These are phyloP conservation scores for Tricholoma sp. DNA, from an alignment of 768 basidiomycete species.

Conservation along the genomic window DNA sequence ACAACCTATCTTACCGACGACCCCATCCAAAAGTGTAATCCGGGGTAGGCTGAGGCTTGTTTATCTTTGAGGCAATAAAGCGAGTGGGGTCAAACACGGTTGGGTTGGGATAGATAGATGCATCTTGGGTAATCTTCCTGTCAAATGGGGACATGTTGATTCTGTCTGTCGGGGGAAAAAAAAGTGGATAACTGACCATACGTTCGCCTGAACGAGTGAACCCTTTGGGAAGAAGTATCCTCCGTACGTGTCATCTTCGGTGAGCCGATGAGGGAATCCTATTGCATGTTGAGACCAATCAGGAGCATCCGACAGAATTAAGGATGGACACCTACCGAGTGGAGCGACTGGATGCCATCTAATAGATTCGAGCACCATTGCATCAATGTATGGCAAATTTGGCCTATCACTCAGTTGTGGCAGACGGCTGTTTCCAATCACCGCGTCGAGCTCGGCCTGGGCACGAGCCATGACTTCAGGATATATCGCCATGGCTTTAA, in stretches of 20 bases:
- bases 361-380: background rate
- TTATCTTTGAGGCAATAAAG: background rate
- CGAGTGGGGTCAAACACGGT: background rate
- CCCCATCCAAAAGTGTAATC: background rate
- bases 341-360: constrained; percentile 1
- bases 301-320: too few species aligned
- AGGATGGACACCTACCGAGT: too few species aligned
- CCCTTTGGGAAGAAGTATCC: background rate
- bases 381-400: background rate
- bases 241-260: background rate
- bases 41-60: background rate
- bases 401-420: background rate
- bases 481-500: background rate
- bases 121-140: too few species aligned
- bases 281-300: background rate
- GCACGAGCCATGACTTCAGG: background rate
- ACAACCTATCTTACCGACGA: background rate
- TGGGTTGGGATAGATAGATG: background rate
- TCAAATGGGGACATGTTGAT: too few species aligned
- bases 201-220: too few species aligned
- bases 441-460: background rate
- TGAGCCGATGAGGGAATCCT: background rate
- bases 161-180: too few species aligned
- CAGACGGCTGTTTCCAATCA: too few species aligned
- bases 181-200: too few species aligned